Conservation (phyloP, 202 grass and related monocot species). For the Zizania palustris region DNA sequence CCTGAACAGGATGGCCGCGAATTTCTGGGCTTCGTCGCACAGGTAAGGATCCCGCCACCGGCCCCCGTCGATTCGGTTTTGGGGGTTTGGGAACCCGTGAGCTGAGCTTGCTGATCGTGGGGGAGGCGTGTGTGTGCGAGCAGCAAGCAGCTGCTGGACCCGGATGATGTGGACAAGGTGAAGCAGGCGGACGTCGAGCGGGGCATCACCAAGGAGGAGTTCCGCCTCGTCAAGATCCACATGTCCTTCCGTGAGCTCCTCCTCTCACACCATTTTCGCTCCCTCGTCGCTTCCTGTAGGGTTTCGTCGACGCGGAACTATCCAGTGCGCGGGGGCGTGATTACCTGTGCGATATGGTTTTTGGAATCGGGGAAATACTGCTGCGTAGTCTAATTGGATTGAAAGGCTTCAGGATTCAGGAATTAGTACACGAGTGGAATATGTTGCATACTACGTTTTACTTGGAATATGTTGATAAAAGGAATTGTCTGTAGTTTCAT, state of each 20-base stretch:
- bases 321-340: too few species aligned
- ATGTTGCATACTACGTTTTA: not conserved
- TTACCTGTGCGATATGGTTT: not conserved
- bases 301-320: not conserved
- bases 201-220: constrained; percentile 87
- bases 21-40: constrained; percentile 93
- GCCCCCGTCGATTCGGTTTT: constrained; percentile 21
- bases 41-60: constrained; percentile 40
- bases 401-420: not conserved
- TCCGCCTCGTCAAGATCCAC: constrained; percentile 92
- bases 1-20: constrained; percentile 62
- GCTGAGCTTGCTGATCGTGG: constrained; percentile 30
- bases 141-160: constrained; percentile 92
- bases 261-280: not conserved
- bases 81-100: not conserved
- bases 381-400: not conserved
- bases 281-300: not conserved
- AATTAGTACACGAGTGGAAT: not conserved
- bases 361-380: not conserved
- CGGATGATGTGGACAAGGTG: constrained; percentile 77
- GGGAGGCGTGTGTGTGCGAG: not conserved
- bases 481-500: not conserved
- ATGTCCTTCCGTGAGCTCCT: constrained; percentile 79
- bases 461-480: not conserved
- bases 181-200: constrained; percentile 70